Conservation (phyloP, 108 stramenopile genomes). For the Fistulifera pelliculosa region DNA sequence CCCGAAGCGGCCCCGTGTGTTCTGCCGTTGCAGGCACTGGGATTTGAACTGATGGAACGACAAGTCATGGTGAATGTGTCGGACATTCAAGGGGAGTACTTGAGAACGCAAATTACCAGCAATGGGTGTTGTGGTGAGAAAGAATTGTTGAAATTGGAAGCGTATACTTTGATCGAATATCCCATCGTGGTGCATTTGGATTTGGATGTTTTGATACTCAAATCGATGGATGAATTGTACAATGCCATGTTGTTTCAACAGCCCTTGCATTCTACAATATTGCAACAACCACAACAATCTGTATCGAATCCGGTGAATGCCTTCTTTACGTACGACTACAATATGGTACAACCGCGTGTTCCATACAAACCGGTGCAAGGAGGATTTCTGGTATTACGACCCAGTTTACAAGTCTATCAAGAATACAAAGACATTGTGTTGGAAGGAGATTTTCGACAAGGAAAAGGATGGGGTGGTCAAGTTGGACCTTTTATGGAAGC, state of each 20-base stretch:
- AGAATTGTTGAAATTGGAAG: slow-evolving; percentile 92
- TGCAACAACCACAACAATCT: background rate
- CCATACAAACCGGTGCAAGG: slow-evolving; percentile 72
- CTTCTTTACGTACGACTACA: slow-evolving; percentile 72
- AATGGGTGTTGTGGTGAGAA: slow-evolving; percentile 86
- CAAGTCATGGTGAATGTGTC: slow-evolving; percentile 52
- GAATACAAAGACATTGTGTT: slow-evolving; percentile 73
- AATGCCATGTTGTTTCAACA: slow-evolving; percentile 35
- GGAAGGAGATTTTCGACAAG: slow-evolving; percentile 16
- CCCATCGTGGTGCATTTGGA: slow-evolving; percentile 91
- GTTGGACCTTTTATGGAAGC: slow-evolving; percentile 69
- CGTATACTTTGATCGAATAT: slow-evolving; percentile 81
- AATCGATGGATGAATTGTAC: slow-evolving; percentile 71
- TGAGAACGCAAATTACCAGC: slow-evolving; percentile 44
- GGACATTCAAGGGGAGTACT: slow-evolving; percentile 55
- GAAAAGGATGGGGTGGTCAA: slow-evolving; percentile 64
- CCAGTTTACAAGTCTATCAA: slow-evolving; percentile 51
- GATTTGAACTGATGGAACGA: slow-evolving; percentile 44
- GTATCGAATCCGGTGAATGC: slow-evolving; percentile 29
- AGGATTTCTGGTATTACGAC: slow-evolving; percentile 85
- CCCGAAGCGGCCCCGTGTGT: slow-evolving; percentile 39
- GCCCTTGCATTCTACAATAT: background rate
- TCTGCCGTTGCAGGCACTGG: slow-evolving; percentile 29
- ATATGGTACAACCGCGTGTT: slow-evolving; percentile 41
- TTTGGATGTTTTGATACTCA: slow-evolving; percentile 78